Conservation (phyloP, 345 rosid genomes). For the Hibiscus syriacus region DNA sequence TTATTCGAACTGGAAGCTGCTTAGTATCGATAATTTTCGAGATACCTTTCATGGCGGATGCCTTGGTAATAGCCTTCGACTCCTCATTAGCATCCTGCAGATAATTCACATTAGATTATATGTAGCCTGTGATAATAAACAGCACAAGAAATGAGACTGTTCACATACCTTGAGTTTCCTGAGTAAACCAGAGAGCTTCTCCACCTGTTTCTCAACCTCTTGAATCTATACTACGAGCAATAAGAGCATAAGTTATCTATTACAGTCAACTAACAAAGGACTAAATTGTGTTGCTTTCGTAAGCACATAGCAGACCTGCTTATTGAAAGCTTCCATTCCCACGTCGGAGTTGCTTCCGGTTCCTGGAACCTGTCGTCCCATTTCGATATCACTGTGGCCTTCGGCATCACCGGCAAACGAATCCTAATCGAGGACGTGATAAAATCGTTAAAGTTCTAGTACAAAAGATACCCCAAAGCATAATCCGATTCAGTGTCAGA, state of each 20-base stretch:
- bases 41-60: slow-evolving; percentile 93
- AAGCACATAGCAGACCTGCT: slow-evolving; percentile 34
- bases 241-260: not conserved
- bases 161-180: slow-evolving; percentile 52
- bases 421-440: slow-evolving; percentile 29
- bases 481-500: not conserved
- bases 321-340: slow-evolving; percentile 63
- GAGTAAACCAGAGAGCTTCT: slow-evolving; percentile 43
- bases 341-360: slow-evolving; percentile 39
- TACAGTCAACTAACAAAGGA: not conserved
- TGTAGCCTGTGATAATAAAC: not conserved
- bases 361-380: slow-evolving; percentile 38
- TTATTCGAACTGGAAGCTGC: not conserved
- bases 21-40: not conserved
- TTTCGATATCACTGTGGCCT: slow-evolving; percentile 44
- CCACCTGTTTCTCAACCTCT: slow-evolving; percentile 55
- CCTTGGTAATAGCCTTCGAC: slow-evolving; percentile 87
- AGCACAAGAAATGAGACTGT: not conserved
- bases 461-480: not conserved
- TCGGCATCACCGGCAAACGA: slow-evolving; percentile 36
- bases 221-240: slow-evolving; percentile 34
- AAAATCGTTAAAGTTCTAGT: no score
- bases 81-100: slow-evolving; percentile 91
- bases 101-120: not conserved
- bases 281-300: not conserved